Base-by-base conservation (phyloP, 805 yeast genomes). In the Nakazawaea populi region DNA sequence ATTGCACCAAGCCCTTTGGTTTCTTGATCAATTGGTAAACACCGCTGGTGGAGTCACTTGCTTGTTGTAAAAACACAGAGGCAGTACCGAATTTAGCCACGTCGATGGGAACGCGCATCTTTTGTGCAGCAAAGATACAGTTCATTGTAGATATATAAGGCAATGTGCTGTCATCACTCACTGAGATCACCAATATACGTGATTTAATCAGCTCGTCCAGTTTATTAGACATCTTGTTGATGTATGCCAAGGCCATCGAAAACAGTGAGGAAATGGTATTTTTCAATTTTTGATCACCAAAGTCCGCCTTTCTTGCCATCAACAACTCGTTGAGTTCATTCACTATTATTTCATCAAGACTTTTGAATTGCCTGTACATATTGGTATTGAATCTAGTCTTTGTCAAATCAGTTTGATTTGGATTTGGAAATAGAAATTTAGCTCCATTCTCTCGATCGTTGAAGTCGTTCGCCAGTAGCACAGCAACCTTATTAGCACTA, bases 91-190 rank as follows among this genome's bases (percentile, higher is more conserved):
- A 70, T 60, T 91, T 90, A 54, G 96, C 92, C 10, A 91, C 91
- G 65, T 94, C 98, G 27, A 94, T 82, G 2, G 97, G 87, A 14
- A 91, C 80, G 58, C 83, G 85, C 86, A 87, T 79, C 66, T 91
- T 92, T 58, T 94, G 97, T 0, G 98, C 96, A 0, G 97, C 92
- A 69, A 94, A 94, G 32, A 94, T 92, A 53, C 94, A 78, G 66
- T 94, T 94, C 98, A 94, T 94, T 42, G 89, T 83, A 4, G 97
- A 87, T 42, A 92, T 88, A 65, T 94, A 95, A 52, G 88, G 89
- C 48, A 89, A 72, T 5, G 89, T 81, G 51, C 81, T 83, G 58
- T 89, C 90, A 55, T 82, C 89, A 56, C 85, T 81, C 29, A 89
- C 77, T 53, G 83, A 80, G 3, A 87, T 63, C 10, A 84, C 74